These are phyloP conservation scores for Saccharomycopsis babjevae DNA, from an alignment of 805 yeast genomes.

Conservation along the genomic window DNA sequence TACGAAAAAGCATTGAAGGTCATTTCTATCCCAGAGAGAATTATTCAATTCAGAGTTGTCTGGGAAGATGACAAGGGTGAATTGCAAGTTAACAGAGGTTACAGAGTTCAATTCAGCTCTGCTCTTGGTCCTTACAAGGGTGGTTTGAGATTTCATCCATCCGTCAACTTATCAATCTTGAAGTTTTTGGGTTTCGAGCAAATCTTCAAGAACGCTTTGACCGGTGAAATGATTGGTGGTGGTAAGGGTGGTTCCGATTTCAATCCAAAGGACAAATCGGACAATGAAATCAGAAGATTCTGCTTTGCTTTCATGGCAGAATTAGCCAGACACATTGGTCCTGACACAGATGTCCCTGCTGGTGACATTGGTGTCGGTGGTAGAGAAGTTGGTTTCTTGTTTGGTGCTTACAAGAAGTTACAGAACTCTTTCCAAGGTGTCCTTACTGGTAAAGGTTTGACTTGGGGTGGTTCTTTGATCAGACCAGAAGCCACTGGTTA, in stretches of 20 bases:
- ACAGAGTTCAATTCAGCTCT: constrained; percentile 97
- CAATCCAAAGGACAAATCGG: constrained; percentile 92
- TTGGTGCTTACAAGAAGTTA: constrained; percentile 91
- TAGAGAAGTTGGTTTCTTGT: constrained; percentile 86
- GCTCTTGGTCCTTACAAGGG: constrained; percentile 99
- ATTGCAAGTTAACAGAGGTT: constrained; percentile 91
- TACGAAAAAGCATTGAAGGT: constrained; percentile 82
- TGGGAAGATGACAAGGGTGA: constrained; percentile 96
- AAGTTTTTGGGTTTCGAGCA: constrained; percentile 97
- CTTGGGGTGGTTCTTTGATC: constrained; percentile 98
- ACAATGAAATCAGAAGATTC: constrained; percentile 92
- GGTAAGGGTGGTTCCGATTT: constrained; percentile 99
- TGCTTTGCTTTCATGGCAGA: constrained; percentile 94
- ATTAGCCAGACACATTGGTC: constrained; percentile 92
- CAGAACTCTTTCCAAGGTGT: constrained; percentile 95
- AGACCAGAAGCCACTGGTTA: constrained; percentile 99
- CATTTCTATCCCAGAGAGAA: constrained; percentile 90
- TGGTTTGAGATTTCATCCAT: constrained; percentile 95
- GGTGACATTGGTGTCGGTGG: constrained; percentile 99
- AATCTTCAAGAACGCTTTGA: constrained; percentile 94
- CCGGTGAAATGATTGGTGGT: constrained; percentile 98
- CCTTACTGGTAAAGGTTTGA: constrained; percentile 92
- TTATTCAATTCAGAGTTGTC: constrained; percentile 91
- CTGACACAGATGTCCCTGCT: constrained; percentile 97
- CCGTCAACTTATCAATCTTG: constrained; percentile 88